Percentiles rank a stretch among this genome's conserved stretches.
Evolutionary conservation across 108 stramenopile genomes (phyloP).

Genomic region (Cafeteria roenbergensis): DNA sequence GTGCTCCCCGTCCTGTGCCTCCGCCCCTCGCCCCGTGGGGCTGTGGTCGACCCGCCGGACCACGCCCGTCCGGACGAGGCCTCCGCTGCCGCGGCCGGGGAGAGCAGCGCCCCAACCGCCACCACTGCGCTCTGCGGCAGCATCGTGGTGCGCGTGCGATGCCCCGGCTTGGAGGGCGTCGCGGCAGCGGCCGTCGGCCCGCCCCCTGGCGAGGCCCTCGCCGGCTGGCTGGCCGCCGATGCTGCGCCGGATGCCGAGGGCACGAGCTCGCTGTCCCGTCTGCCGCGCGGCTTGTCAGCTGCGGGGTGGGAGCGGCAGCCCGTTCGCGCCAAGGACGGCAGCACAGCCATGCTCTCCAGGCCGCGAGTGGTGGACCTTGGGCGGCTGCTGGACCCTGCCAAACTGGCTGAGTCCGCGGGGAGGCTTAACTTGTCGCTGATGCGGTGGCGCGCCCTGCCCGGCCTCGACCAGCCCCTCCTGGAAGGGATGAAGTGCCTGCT

Average conservation of each 20-base stretch:
- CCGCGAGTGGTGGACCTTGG: slow-evolving; percentile 37
- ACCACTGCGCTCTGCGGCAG: no score
- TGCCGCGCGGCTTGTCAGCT: background rate
- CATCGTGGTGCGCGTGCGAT: no score
- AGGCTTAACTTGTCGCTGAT: slow-evolving; percentile 88
- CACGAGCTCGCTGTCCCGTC: background rate
- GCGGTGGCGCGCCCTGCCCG: slow-evolving; percentile 89
- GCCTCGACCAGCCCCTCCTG: slow-evolving; percentile 63
- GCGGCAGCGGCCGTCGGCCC: background rate
- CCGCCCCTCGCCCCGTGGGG: no score
- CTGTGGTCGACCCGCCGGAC: no score
- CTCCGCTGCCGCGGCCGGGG: no score
- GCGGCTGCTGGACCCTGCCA: slow-evolving; percentile 26
- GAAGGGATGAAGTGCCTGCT: slow-evolving; percentile 62
- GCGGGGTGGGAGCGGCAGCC: slow-evolving; percentile 9
- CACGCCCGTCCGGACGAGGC: no score
- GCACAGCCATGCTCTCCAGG: slow-evolving; percentile 37
- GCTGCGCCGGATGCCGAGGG: background rate
- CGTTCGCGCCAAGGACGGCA: slow-evolving; percentile 18
- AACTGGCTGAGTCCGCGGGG: slow-evolving; percentile 65
- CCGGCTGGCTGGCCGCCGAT: background rate
- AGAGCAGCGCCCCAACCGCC: no score
- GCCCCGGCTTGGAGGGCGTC: no score
- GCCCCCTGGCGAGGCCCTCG: background rate
- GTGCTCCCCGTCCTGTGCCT: no score